Evolutionary conservation across 805 yeast species (phyloP).

Genomic region (Hanseniaspora singularis): DNA sequence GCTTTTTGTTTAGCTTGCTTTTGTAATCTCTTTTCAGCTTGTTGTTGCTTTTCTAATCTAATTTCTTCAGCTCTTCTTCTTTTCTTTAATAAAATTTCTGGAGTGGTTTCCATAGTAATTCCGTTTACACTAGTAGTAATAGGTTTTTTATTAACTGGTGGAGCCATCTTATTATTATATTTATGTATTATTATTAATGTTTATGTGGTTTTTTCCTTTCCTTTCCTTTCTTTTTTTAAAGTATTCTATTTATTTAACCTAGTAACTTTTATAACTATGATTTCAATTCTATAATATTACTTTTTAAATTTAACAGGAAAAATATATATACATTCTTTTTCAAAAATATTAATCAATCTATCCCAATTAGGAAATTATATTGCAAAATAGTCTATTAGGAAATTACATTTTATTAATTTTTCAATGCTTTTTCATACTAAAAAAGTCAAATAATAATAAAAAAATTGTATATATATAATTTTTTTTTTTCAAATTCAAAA

Average conservation of each 20-base stretch:
- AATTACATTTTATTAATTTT: neutral
- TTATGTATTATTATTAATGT: neutral
- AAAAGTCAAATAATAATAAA: too few relatives aligned
- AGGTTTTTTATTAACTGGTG: conserved; percentile 10
- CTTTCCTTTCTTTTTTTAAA: neutral
- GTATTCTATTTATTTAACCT: too few relatives aligned
- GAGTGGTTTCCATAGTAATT: conserved; percentile 43
- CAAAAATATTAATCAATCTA: neutral
- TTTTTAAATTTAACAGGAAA: too few relatives aligned
- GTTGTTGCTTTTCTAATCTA: conserved; percentile 61
- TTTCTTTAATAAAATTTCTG: conserved; percentile 65
- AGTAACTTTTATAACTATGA: neutral
- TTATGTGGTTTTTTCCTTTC: neutral
- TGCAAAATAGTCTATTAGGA: neutral
- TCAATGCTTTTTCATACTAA: too few relatives aligned
- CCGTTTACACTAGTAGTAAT: conserved; percentile 15
- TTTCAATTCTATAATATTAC: too few relatives aligned
- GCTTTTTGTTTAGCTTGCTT: conserved; percentile 35
- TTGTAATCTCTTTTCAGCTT: conserved; percentile 40
- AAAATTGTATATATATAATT: too few relatives aligned
- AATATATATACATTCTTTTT: too few relatives aligned
- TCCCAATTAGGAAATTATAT: neutral
- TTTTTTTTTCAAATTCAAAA: too few relatives aligned
- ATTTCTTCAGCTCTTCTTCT: conserved; percentile 68
- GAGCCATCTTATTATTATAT: conserved; percentile 5